Evolutionary conservation across 1,284 basidiomycete genomes (phyloP), one percentile per base, ranked within the genome.

Genomic region (Coniferiporia weirii): DNA sequence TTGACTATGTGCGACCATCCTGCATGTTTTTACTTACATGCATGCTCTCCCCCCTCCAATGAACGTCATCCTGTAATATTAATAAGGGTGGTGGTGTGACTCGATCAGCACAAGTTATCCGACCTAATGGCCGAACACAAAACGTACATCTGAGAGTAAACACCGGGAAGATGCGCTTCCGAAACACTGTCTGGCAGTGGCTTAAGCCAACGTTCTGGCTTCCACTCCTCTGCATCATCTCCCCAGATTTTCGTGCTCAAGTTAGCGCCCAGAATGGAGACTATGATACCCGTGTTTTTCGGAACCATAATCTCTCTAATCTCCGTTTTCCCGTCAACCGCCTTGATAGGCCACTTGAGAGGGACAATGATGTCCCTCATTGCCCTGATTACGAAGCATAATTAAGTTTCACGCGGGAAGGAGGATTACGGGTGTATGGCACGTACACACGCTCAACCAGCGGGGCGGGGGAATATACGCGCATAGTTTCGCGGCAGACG

Each of bases 401-500:
- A 38, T n/a, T 51, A 20, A 34, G 17, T 34, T n/a, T 20, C 38
- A 49, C 20, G 22, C 19, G 36, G 10, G 13, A 45, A 19, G 4
- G 52, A 19, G 12, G 35, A 3, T 73, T 17, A 49, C 34, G 7
- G n/a, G 44, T 5, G 27, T 2, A 36, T 3, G 43, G 49, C 9
- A 19, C 38, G 19, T 59, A 64, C 62, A 46, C 48, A 1, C 63
- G 56, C 9, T 17, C 35, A 7, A 62, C n/a, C 2, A 48, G 22
- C 22, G 57, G 32, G 8, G 57, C 35, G 4, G 55, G 54, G 1
- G 53, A 54, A 13, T 46, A 56, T 19, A 59, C 34, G 12, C 72
- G 66, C n/a, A 73, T 61, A 0, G 71, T 72, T 58, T 73, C 72
- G 27, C 70, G 66, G 56, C 70, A 70, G 6, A 73, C 64, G 1